Evolutionary conservation across 2,329 filamentous ascomycete genomes (phyloP).

Genomic region (Thelonectria blattea): DNA sequence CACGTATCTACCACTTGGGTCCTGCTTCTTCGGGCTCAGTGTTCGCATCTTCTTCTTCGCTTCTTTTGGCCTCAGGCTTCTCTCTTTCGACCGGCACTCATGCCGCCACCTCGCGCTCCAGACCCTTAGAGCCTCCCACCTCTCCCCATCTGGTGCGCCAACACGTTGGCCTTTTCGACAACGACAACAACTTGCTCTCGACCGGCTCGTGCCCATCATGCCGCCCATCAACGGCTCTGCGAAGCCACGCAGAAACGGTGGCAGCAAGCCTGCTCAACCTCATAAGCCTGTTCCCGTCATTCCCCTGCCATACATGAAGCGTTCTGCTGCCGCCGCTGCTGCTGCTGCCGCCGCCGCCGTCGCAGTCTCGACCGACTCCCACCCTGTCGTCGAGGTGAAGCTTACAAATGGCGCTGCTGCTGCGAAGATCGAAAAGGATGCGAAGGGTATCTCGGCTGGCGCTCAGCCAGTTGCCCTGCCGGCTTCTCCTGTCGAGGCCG

Average conservation of each 20-base stretch:
- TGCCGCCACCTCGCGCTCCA: slow-evolving; percentile 41
- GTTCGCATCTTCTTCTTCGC: background rate
- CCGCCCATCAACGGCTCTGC: slow-evolving; percentile 43
- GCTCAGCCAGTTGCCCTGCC: slow-evolving; percentile 12
- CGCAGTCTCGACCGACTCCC: slow-evolving; percentile 21
- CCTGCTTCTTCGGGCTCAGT: background rate
- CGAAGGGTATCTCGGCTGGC: slow-evolving; percentile 6
- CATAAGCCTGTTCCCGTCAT: slow-evolving; percentile 47
- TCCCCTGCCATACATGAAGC: slow-evolving; percentile 48
- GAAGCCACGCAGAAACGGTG: slow-evolving; percentile 41
- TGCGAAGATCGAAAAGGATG: slow-evolving; percentile 16
- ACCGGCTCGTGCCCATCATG: slow-evolving; percentile 36
- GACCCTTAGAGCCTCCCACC: slow-evolving; percentile 39
- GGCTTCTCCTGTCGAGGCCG: slow-evolving; percentile 13
- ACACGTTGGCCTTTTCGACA: slow-evolving; percentile 19
- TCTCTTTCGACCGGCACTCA: slow-evolving; percentile 33
- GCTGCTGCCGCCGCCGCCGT: slow-evolving; percentile 27
- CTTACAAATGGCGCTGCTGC: slow-evolving; percentile 28
- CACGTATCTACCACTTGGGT: background rate
- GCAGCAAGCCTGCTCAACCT: slow-evolving; percentile 40
- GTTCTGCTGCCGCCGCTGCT: slow-evolving; percentile 42
- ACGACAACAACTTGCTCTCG: slow-evolving; percentile 25
- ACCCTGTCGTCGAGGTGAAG: slow-evolving; percentile 28
- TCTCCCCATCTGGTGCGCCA: slow-evolving; percentile 35
- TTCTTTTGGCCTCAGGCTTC: slow-evolving; percentile 11